phyloP scores from a whole-genome alignment of 371 early-diverging fungal genomes.

The Nosema muscidifuracis region DNA sequence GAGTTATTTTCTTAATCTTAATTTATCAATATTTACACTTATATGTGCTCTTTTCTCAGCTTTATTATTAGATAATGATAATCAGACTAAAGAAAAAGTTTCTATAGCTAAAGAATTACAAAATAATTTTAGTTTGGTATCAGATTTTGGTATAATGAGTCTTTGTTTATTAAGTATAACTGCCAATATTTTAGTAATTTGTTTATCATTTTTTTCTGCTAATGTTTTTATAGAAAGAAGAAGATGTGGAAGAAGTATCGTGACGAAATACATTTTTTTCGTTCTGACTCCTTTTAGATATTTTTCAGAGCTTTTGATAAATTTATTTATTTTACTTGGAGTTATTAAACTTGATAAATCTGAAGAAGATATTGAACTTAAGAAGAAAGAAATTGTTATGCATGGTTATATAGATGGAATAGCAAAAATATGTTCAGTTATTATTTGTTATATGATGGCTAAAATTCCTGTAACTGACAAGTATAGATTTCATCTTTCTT shows the following conservation, averaged over 20 bases:
- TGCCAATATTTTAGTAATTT: constrained; percentile 49
- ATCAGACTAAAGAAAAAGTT: not conserved
- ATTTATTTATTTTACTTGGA: constrained; percentile 9
- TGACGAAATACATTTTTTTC: constrained; percentile 26
- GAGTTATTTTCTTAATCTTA: constrained; percentile 25
- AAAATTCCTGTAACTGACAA: not conserved
- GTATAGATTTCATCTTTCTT: not conserved
- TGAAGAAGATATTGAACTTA: not conserved
- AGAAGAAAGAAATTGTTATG: constrained; percentile 34
- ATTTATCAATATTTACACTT: constrained; percentile 17
- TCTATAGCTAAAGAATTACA: not conserved
- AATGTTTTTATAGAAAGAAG: constrained; percentile 55
- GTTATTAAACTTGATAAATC: constrained; percentile 4
- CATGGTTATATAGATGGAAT: constrained; percentile 47
- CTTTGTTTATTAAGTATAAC: constrained; percentile 1
- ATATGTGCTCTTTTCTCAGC: constrained; percentile 2
- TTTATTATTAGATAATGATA: not conserved
- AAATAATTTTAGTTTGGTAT: not conserved
- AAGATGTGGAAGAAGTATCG: not conserved
- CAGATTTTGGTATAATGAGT: not conserved
- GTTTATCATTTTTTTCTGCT: constrained; percentile 51
- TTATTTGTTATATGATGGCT: constrained; percentile 16
- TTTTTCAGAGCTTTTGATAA: constrained; percentile 35
- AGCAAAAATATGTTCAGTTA: constrained; percentile 27
- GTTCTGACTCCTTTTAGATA: constrained; percentile 42